These are phyloP conservation scores for Pleurotus djamor DNA, from an alignment of 768 basidiomycete genomes.

Conservation along the genomic window DNA sequence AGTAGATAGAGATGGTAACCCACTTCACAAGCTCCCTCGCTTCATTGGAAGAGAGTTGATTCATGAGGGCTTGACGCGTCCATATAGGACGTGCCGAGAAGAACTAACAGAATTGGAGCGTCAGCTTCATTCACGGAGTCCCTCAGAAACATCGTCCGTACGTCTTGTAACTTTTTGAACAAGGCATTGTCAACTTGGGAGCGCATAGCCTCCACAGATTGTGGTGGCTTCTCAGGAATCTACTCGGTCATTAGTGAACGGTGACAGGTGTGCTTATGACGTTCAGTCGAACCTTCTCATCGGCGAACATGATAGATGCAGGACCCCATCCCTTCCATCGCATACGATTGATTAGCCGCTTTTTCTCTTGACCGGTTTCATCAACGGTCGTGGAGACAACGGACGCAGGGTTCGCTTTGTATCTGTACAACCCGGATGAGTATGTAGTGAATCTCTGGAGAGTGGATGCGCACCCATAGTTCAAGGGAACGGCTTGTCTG, in stretches of 20 bases:
- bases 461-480: conserved; percentile 61
- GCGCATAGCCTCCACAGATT: conserved; percentile 57
- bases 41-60: conserved; percentile 71
- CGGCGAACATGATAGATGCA: conserved; percentile 65
- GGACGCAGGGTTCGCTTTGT: conserved; percentile 76
- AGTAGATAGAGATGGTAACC: conserved; percentile 13
- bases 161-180: conserved; percentile 53
- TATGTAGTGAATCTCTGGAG: neutral
- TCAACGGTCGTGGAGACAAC: conserved; percentile 64
- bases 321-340: conserved; percentile 87
- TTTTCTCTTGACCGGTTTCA: conserved; percentile 80
- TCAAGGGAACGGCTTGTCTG: conserved; percentile 73
- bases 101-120: conserved; percentile 34
- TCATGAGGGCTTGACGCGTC: conserved; percentile 85
- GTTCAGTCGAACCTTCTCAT: conserved; percentile 42
- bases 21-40: conserved; percentile 77
- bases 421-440: conserved; percentile 37
- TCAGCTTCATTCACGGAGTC: neutral
- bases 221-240: conserved; percentile 67
- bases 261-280: neutral
- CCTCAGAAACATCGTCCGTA: conserved; percentile 15
- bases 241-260: conserved; percentile 18
- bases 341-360: conserved; percentile 80
- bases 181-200: conserved; percentile 53
- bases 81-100: conserved; percentile 81